Conservation (phyloP, 768 basidiomycete genomes). For the Sarcodon sp. region DNA sequence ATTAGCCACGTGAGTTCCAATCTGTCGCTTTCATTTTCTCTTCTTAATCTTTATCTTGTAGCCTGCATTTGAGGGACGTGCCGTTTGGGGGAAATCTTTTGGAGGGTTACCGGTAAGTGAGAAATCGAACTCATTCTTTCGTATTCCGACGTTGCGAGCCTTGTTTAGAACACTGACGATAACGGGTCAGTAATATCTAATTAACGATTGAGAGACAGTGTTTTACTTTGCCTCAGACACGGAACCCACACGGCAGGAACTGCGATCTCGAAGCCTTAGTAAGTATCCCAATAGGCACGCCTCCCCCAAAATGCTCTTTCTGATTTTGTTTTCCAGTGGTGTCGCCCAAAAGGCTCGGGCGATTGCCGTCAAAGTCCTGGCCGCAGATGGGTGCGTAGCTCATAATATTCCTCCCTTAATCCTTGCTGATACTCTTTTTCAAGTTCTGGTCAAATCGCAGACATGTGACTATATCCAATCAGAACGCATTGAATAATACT, state of each 20-base stretch:
- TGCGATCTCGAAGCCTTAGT: constrained; percentile 73
- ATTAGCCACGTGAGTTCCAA: not conserved
- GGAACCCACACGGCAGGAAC: constrained; percentile 85
- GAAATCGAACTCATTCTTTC: too few species aligned
- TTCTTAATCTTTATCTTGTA: constrained; percentile 4
- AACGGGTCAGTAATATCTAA: constrained; percentile 22
- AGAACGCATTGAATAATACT: too few species aligned
- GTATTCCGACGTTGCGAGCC: too few species aligned
- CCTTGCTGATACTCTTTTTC: too few species aligned
- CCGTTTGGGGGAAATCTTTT: not conserved
- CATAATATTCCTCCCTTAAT: too few species aligned
- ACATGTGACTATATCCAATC: constrained; percentile 30
- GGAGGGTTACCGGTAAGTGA: not conserved
- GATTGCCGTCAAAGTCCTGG: constrained; percentile 13
- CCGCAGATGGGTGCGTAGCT: constrained; percentile 1
- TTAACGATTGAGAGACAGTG: constrained; percentile 20
- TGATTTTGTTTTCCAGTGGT: constrained; percentile 7
- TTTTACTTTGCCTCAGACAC: constrained; percentile 67
- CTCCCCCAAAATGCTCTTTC: not conserved
- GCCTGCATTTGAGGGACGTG: not conserved
- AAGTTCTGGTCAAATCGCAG: constrained; percentile 54
- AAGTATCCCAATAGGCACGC: constrained; percentile 13
- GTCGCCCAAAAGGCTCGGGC: constrained; percentile 8
- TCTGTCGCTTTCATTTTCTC: too few species aligned
- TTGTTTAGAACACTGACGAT: not conserved